A percentile compares a stretch with the other conserved stretches of the same genome.
These are phyloP conservation scores for Leptographium lundbergii DNA, from an alignment of 2,329 filamentous ascomycete species.

Conservation along the genomic window DNA sequence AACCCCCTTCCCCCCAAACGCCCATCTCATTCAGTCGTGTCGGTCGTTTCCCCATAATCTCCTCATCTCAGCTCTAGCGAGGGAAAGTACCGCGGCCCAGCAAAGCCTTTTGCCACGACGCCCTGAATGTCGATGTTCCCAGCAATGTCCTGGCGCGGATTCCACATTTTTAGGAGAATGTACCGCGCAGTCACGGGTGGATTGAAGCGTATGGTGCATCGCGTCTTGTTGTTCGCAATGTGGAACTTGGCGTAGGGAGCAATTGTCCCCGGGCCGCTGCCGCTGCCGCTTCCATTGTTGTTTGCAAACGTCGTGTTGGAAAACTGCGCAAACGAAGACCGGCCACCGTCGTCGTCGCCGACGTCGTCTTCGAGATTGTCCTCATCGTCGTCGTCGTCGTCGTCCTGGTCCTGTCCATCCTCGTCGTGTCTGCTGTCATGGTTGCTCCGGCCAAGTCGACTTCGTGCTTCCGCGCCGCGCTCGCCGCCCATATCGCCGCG, in stretches of 20 bases:
- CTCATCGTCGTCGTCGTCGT: neutral
- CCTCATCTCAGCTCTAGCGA: slow-evolving; percentile 46
- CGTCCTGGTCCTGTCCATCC: slow-evolving; percentile 7
- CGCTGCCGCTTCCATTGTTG: too few species aligned
- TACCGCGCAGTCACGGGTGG: slow-evolving; percentile 71
- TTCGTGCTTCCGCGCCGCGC: neutral
- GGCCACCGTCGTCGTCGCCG: neutral
- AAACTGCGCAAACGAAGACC: neutral
- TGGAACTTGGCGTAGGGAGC: slow-evolving; percentile 42
- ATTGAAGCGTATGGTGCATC: slow-evolving; percentile 76
- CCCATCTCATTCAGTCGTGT: neutral
- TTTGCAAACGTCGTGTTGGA: neutral
- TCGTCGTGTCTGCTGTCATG: slow-evolving; percentile 18
- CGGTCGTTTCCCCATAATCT: neutral
- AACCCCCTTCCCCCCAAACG: neutral
- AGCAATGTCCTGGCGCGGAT: slow-evolving; percentile 49
- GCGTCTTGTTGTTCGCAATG: slow-evolving; percentile 70
- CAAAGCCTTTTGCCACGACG: slow-evolving; percentile 71
- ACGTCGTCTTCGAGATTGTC: slow-evolving; percentile 9
- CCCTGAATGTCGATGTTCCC: slow-evolving; percentile 83
- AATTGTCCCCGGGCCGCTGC: neutral
- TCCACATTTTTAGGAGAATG: slow-evolving; percentile 85
- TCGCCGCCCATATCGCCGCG: too few species aligned
- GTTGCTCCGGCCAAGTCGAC: neutral
- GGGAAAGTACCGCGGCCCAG: slow-evolving; percentile 75